Evolutionary conservation across 495 filamentous ascomycete genomes (phyloP).

Genomic region (Staphylotrichum longicolle): DNA sequence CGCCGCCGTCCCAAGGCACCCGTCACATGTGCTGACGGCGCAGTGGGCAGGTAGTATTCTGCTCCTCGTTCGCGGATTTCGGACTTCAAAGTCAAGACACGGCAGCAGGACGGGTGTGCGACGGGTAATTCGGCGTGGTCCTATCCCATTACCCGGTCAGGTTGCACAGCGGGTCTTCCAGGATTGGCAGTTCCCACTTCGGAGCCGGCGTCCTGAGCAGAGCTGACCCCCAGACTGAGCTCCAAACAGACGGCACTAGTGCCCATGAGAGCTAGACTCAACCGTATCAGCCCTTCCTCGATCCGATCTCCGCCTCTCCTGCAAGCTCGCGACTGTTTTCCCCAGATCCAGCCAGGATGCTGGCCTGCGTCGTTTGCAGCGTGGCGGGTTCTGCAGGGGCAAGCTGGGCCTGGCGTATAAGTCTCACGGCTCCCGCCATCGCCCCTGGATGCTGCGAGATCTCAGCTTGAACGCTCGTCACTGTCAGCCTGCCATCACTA

Average conservation of each 20-base stretch:
- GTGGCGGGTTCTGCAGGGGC: not conserved
- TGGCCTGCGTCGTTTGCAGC: constrained; percentile 1
- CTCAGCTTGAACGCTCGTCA: not conserved
- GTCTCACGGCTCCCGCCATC: not conserved
- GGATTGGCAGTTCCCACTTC: constrained; percentile 17
- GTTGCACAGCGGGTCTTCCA: constrained; percentile 9
- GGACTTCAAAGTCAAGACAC: not conserved
- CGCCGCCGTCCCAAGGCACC: not conserved
- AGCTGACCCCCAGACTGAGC: constrained; percentile 17
- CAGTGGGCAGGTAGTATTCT: not conserved
- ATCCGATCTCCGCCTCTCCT: constrained; percentile 12
- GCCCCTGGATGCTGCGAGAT: not conserved
- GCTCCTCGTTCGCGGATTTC: not conserved
- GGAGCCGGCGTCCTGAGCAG: constrained; percentile 11
- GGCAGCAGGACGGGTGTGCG: not conserved
- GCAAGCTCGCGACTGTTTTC: not conserved
- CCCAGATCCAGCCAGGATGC: constrained; percentile 6
- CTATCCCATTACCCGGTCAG: constrained; percentile 9
- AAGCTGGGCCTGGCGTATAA: constrained; percentile 9
- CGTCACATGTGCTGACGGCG: constrained; percentile 1
- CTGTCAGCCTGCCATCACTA: not conserved
- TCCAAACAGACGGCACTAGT: constrained; percentile 10
- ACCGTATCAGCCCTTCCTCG: constrained; percentile 13
- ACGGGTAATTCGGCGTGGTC: constrained; percentile 1
- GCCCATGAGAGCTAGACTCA: constrained; percentile 7